These are phyloP conservation scores for Metroxylon sagu DNA, from an alignment of 176 grass and related monocot genomes.

Conservation along the genomic window DNA sequence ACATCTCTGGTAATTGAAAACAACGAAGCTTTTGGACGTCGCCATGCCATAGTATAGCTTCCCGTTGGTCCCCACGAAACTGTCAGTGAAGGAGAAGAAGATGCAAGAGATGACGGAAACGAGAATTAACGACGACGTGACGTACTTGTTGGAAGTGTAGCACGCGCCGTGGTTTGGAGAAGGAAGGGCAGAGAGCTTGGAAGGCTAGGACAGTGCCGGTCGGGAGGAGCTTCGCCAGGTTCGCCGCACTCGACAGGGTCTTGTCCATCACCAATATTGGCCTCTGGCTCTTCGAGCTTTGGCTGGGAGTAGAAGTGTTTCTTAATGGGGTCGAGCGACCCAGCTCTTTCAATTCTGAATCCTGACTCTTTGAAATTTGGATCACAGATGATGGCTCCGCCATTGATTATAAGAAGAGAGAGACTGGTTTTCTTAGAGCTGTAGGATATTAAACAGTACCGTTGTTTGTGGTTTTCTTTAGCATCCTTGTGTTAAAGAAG, in stretches of 20 bases:
- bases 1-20: conserved; percentile 26
- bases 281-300: no score
- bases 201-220: conserved; percentile 48
- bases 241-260: conserved; percentile 29
- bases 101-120: conserved; percentile 27
- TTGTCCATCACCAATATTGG: conserved; percentile 12
- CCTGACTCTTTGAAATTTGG: no score
- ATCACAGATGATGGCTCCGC: no score
- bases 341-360: no score
- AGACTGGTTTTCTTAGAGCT: no score
- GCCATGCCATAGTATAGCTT: conserved; percentile 66
- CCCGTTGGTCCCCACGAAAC: conserved; percentile 34
- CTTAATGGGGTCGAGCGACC: no score
- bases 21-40: conserved; percentile 29
- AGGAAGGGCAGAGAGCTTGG: conserved; percentile 56
- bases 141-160: conserved; percentile 32
- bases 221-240: conserved; percentile 51
- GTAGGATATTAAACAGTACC: no score
- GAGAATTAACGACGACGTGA: conserved; percentile 24
- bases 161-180: conserved; percentile 52
- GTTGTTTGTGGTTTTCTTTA: no score
- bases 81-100: conserved; percentile 62
- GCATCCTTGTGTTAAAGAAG: no score
- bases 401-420: no score
- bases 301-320: no score